These are phyloP conservation scores for Blechomonas ayalai DNA, from an alignment of 208 protist species.

Conservation along the genomic window DNA sequence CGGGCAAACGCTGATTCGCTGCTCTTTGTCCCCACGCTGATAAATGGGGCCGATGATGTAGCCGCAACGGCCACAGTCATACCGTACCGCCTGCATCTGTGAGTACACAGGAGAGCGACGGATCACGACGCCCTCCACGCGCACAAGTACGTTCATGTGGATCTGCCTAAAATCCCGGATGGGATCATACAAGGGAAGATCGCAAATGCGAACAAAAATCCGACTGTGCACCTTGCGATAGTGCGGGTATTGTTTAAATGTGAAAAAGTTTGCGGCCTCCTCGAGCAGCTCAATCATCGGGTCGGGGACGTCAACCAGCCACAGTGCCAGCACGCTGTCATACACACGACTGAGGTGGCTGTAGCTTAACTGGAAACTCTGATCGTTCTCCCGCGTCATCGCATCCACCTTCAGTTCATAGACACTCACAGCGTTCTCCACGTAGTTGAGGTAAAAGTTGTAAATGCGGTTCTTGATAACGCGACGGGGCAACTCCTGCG, in stretches of 20 bases:
- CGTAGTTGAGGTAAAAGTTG: constrained; percentile 90
- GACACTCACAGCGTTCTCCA: constrained; percentile 62
- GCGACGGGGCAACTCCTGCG: constrained; percentile 77
- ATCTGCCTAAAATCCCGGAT: constrained; percentile 97
- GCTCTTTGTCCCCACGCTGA: constrained; percentile 84
- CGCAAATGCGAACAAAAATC: constrained; percentile 96
- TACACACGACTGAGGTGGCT: constrained; percentile 87
- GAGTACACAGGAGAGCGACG: constrained; percentile 97
- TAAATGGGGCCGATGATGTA: constrained; percentile 91
- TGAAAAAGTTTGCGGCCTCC: constrained; percentile 91
- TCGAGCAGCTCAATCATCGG: constrained; percentile 97
- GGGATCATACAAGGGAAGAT: constrained; percentile 95
- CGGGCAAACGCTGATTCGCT: constrained; percentile 82
- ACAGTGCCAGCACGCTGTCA: constrained; percentile 91
- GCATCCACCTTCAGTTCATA: constrained; percentile 78
- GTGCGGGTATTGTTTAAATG: constrained; percentile 87
- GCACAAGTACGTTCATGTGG: constrained; percentile 97
- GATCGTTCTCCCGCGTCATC: constrained; percentile 90
- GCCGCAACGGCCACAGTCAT: constrained; percentile 94
- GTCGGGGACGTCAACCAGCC: constrained; percentile 94
- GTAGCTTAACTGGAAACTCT: constrained; percentile 93
- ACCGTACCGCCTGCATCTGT: constrained; percentile 96
- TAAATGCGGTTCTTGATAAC: constrained; percentile 89
- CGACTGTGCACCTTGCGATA: constrained; percentile 89
- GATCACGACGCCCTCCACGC: constrained; percentile 98